Conservation (phyloP, 2,329 filamentous ascomycete species). For the Eutypa lata region DNA sequence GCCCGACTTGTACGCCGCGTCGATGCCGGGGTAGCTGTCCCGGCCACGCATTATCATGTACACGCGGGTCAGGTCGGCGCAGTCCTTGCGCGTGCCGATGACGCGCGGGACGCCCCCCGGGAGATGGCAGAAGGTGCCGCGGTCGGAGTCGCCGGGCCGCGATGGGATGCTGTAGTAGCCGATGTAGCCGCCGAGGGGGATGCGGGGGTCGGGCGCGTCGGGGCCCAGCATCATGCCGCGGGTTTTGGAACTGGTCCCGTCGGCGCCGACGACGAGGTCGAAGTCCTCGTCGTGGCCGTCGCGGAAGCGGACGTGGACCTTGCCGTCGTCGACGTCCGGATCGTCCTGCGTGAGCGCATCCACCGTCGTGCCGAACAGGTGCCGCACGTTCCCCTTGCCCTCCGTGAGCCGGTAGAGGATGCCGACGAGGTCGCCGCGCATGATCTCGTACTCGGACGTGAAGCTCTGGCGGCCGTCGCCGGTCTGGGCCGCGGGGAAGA, state of each 20-base stretch:
- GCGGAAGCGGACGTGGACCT: slow-evolving; percentile 32
- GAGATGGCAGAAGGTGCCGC: slow-evolving; percentile 4
- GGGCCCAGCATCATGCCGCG: slow-evolving; percentile 34
- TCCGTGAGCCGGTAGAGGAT: slow-evolving; percentile 24
- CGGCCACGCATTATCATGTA: slow-evolving; percentile 6
- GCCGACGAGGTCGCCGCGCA: slow-evolving; percentile 31
- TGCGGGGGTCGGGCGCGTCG: slow-evolving; percentile 14
- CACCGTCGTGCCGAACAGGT: slow-evolving; percentile 25
- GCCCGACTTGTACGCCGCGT: slow-evolving; percentile 4
- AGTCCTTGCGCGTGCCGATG: slow-evolving; percentile 17
- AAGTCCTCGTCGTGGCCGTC: slow-evolving; percentile 40
- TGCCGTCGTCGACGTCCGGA: no score
- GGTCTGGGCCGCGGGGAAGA: slow-evolving; percentile 24
- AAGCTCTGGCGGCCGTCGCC: slow-evolving; percentile 23
- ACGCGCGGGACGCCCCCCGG: background rate
- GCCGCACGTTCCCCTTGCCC: slow-evolving; percentile 13
- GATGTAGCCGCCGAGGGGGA: slow-evolving; percentile 18
- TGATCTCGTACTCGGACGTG: slow-evolving; percentile 34
- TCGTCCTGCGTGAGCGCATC: slow-evolving; percentile 26
- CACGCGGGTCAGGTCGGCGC: slow-evolving; percentile 14
- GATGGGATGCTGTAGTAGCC: slow-evolving; percentile 23
- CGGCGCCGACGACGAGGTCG: slow-evolving; percentile 52
- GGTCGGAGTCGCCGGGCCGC: slow-evolving; percentile 7
- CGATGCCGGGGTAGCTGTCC: slow-evolving; percentile 1
- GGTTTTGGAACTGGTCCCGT: slow-evolving; percentile 48